Conservation (phyloP, 2,329 filamentous ascomycete species). For the Calonectria ilicicola region DNA sequence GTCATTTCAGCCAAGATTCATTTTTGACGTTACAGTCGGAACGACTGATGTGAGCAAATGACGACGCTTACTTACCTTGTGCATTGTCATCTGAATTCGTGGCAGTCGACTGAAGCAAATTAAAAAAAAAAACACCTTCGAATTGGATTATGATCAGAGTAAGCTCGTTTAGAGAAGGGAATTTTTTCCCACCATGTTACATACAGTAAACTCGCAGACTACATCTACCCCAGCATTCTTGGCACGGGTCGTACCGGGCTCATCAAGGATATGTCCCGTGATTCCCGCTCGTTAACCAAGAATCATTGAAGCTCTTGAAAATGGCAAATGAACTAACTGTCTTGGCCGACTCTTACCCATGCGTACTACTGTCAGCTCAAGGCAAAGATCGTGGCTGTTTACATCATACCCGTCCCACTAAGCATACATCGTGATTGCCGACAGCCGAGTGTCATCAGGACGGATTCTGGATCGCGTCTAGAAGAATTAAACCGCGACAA, state of each 20-base stretch:
- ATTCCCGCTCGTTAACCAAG: background rate
- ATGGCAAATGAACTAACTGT: background rate
- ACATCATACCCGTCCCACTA: background rate
- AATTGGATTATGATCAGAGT: background rate
- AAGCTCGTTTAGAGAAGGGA: too few species aligned
- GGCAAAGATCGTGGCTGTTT: background rate
- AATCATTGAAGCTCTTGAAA: background rate
- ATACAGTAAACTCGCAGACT: background rate
- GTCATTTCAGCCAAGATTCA: background rate
- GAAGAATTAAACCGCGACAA: background rate
- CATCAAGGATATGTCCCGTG: background rate
- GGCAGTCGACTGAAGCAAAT: background rate
- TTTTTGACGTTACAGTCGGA: background rate
- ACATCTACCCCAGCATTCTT: background rate
- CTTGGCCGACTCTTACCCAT: background rate
- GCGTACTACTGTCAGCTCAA: background rate
- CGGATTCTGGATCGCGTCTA: background rate
- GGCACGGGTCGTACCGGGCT: background rate
- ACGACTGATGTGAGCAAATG: background rate
- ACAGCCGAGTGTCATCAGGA: background rate
- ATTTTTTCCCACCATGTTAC: too few species aligned
- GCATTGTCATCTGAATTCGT: background rate
- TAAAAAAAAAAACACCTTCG: background rate
- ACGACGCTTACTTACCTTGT: too few species aligned
- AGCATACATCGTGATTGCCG: background rate